phyloP scores from a whole-genome alignment of 805 yeast species.

The Kregervanrija fluxuum region DNA sequence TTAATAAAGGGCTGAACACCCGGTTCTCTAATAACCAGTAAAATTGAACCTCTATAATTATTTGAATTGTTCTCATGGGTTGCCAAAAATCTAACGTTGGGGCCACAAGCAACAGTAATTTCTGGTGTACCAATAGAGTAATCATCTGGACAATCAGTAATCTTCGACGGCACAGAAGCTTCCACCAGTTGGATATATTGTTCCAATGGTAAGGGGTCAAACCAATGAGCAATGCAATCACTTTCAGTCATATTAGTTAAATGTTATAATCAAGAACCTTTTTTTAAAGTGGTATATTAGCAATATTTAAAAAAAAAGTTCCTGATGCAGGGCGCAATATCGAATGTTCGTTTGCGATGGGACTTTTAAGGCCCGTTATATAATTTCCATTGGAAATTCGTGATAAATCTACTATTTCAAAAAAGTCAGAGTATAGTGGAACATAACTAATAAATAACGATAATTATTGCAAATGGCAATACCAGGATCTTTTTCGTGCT shows the following conservation, averaged over 20 bases:
- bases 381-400: too few relatives aligned
- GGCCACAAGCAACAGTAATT: conserved; percentile 63
- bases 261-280: too few relatives aligned
- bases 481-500: not conserved
- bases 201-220: conserved; percentile 22
- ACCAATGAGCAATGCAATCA: conserved; percentile 16
- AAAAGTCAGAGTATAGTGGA: too few relatives aligned
- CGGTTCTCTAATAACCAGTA: conserved; percentile 52
- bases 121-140: conserved; percentile 21
- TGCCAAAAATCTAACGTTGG: conserved; percentile 62
- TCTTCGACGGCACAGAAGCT: conserved; percentile 15
- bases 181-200: conserved; percentile 16
- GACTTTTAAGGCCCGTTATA: too few relatives aligned
- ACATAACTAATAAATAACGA: too few relatives aligned
- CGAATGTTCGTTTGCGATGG: too few relatives aligned
- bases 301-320: too few relatives aligned
- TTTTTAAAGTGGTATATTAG: too few relatives aligned
- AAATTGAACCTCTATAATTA: conserved; percentile 60
- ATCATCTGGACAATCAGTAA: conserved; percentile 18
- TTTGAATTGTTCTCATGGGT: conserved; percentile 42
- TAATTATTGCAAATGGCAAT: too few relatives aligned
- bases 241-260: too few relatives aligned
- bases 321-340: too few relatives aligned
- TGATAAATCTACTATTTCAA: too few relatives aligned
- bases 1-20: conserved; percentile 15